Conservation (phyloP, 2,329 filamentous ascomycete species). For the Talaromyces pinophilus region DNA sequence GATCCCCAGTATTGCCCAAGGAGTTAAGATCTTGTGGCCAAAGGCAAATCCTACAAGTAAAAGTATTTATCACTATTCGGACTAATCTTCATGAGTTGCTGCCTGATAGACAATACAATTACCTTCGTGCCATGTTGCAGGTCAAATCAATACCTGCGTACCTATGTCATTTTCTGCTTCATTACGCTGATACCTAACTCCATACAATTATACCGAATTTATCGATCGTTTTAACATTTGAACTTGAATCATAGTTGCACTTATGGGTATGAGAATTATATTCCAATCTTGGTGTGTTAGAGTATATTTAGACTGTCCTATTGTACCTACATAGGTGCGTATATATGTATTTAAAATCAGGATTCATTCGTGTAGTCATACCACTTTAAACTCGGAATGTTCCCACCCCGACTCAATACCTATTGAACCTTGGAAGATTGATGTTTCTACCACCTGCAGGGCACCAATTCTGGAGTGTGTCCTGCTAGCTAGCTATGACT, state of each 20-base stretch:
- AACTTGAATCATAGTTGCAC: not conserved
- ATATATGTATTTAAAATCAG: no score
- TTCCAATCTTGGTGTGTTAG: no score
- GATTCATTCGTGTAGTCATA: no score
- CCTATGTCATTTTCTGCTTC: not conserved
- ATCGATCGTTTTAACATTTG: not conserved
- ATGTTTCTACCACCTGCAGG: no score
- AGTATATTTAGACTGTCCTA: no score
- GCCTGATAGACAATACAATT: not conserved
- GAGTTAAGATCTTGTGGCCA: not conserved
- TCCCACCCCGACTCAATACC: no score
- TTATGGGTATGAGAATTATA: no score
- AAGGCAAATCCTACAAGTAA: not conserved
- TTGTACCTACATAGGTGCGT: no score
- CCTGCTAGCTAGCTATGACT: no score
- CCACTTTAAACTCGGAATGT: no score
- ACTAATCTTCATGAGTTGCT: not conserved
- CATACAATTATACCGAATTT: not conserved
- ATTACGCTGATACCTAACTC: not conserved
- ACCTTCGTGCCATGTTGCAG: not conserved
- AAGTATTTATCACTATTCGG: not conserved
- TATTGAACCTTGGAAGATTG: no score
- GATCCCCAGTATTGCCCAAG: not conserved
- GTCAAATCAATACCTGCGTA: not conserved
- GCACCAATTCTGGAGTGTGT: no score